A percentile compares a stretch with the other conserved stretches of the same genome.
Conservation (phyloP, 306 rosid species). For the Lathyrus sativus region DNA sequence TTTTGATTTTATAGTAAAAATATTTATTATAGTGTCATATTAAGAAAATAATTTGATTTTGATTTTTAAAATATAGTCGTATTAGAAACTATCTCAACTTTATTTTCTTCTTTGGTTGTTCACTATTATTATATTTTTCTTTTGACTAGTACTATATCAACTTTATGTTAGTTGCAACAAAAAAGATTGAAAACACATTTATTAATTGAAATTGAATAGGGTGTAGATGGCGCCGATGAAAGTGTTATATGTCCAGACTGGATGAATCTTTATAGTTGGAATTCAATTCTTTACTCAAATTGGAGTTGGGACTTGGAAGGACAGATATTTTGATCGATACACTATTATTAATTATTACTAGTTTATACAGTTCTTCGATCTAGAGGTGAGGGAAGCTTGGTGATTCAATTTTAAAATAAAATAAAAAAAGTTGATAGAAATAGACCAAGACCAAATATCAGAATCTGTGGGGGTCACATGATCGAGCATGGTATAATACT, state of each 20-base stretch:
- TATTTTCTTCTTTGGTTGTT: neutral
- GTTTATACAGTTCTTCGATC: slow-evolving; percentile 35
- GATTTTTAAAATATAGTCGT: no score
- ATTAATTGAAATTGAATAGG: slow-evolving; percentile 40
- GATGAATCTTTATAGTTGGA: slow-evolving; percentile 47
- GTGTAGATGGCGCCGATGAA: slow-evolving; percentile 31
- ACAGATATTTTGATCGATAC: slow-evolving; percentile 9
- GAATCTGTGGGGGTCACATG: slow-evolving; percentile 47
- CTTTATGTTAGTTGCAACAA: neutral
- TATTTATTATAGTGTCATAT: no score
- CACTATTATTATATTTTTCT: neutral
- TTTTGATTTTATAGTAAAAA: no score
- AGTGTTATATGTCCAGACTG: slow-evolving; percentile 44
- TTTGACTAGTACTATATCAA: neutral
- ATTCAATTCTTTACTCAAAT: slow-evolving; percentile 39
- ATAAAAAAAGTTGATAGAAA: slow-evolving; percentile 17
- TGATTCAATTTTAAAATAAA: slow-evolving; percentile 17
- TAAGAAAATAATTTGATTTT: no score
- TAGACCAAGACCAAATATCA: slow-evolving; percentile 34
- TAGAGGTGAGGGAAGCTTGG: slow-evolving; percentile 36
- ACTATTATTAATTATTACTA: neutral
- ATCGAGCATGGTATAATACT: slow-evolving; percentile 16
- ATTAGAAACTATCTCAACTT: no score
- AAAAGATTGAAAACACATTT: slow-evolving; percentile 23
- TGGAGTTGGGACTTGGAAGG: slow-evolving; percentile 46